A percentile compares a stretch with the other conserved stretches of the same genome.
These are phyloP conservation scores for Pythium coloratum DNA, from an alignment of 352 stramenopile species.

Conservation along the genomic window DNA sequence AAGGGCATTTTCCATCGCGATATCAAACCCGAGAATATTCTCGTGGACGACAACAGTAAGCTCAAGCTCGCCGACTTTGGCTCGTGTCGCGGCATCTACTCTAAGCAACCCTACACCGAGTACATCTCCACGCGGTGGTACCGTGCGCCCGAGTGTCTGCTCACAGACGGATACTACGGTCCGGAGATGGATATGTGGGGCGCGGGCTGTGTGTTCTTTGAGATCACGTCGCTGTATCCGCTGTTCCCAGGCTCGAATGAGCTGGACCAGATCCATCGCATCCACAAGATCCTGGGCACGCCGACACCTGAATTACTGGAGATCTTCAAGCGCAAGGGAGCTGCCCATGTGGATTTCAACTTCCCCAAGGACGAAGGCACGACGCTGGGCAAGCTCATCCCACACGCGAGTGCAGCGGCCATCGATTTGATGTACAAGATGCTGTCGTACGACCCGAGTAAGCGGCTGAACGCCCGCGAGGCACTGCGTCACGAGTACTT, in stretches of 20 bases:
- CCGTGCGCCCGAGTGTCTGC: slow-evolving; percentile 92
- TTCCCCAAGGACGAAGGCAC: slow-evolving; percentile 89
- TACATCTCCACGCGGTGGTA: slow-evolving; percentile 98
- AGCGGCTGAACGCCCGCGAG: slow-evolving; percentile 88
- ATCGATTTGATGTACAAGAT: slow-evolving; percentile 90
- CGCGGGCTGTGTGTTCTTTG: slow-evolving; percentile 95
- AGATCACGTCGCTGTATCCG: slow-evolving; percentile 94
- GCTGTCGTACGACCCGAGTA: slow-evolving; percentile 88
- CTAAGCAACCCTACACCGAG: slow-evolving; percentile 96
- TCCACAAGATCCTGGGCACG: slow-evolving; percentile 95
- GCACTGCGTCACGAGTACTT: slow-evolving; percentile 92
- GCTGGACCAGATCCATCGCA: slow-evolving; percentile 94
- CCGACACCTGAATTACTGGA: slow-evolving; percentile 81
- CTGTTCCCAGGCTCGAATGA: slow-evolving; percentile 95
- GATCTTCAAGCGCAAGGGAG: slow-evolving; percentile 91
- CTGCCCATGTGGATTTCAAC: slow-evolving; percentile 92
- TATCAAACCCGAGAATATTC: slow-evolving; percentile 97
- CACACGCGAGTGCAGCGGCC: slow-evolving; percentile 80
- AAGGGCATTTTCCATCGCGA: slow-evolving; percentile 97
- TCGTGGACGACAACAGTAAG: slow-evolving; percentile 85
- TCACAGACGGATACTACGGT: slow-evolving; percentile 95
- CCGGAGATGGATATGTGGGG: slow-evolving; percentile 97
- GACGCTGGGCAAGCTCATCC: slow-evolving; percentile 84
- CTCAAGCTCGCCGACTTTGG: slow-evolving; percentile 96
- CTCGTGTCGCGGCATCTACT: slow-evolving; percentile 94